Evolutionary conservation across 2,329 filamentous ascomycete species (phyloP), one percentile per base, ranked within the genome.

Genomic region (Fusarium mundagurra): DNA sequence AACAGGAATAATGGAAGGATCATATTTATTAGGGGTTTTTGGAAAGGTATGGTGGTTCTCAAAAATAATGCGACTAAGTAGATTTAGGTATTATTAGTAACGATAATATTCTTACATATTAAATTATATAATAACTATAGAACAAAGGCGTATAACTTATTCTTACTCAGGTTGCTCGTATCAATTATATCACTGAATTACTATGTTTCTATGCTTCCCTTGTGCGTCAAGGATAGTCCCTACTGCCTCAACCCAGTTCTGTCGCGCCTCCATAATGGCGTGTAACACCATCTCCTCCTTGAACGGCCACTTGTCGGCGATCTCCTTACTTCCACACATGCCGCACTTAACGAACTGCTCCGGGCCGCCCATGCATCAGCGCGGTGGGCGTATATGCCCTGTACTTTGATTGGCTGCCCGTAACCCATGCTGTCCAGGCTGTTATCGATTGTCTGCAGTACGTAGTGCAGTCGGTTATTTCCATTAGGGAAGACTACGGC

Each of bases 251-350:
- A 22, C 38, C 7, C 38, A 39, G 11, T 86, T 85, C 77, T 85
- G 81, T 2, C 85, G 85, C 13, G 78, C 83, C 54, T 82, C 76
- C 0, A 80, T 80, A 10, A 86, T 83, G 12, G 85, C 85, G 69
- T 85, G 85, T 24, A 85, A 82, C 3, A 85, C 70, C 10, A 83
- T 81, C 34, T 86, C 83, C 27, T 85, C 84, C 20, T 84, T 84
- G 80, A 82, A 87, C 9, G 84, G 84, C 84, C 84, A 85, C 62
- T 83, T 67, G 8, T 69, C 76, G 8, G 51, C 57, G 31, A 78
- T 65, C 27, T 76, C 76, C 27, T 79, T 79, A 22, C 38, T 39
- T 39, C 18, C 18, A 22, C 38, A 39, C 38, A 39, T 39, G 38
- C 11, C 38, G 38, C 18, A 39, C 18, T 39, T 39, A 39, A 39